Evolutionary conservation across 2,329 filamentous ascomycete species (phyloP), one percentile per base, ranked within the genome.

Genomic region (Hymenotorrendiella dingleyae): DNA sequence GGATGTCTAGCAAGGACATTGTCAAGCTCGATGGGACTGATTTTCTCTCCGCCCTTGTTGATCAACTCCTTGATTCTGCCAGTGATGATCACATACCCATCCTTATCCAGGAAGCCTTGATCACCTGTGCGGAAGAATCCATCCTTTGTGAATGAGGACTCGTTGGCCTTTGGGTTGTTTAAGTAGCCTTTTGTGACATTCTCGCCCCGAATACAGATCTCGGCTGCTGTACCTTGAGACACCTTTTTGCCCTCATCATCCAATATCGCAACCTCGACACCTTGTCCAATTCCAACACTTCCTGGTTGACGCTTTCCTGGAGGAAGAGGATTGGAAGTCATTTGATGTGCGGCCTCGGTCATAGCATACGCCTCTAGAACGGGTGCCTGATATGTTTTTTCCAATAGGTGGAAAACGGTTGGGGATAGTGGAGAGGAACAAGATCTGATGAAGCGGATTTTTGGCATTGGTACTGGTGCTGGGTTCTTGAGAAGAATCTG

Each of bases 11-110:
- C 73, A 21, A 94, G 69, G 10, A 85, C 78, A 54, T 94, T 94
- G 69, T 94, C 87, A 24, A 94, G 72, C 67, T 94, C 87, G 42
- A 93, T 90, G 1, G 88, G 87, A 53, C 80, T 86, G 61, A 94
- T 93, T 70, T 93, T 93, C 69, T 94, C 87, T 46, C 87, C 87
- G 42, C 84, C 86, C 66, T 91, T 90, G 67, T 89, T 89, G 71
- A 94, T 94, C 40, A 94, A 72, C 66, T 94, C 88, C 72, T 94
- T 94, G 67, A 94, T 94, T 40, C 88, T 75, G n/a, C 88, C 88
- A 0, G 88, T 94, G 64, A 94, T 91, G 58, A 86, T 74, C 9
- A 94, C 69, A 60, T 93, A 94, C 46, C 86, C 86, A 54, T 93
- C 85, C 45, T 78, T 67, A 57, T 94, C 87, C 61, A 79, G 74